Base-by-base conservation (phyloP, 495 filamentous ascomycete genomes). In the Bryoglossum gracile region DNA sequence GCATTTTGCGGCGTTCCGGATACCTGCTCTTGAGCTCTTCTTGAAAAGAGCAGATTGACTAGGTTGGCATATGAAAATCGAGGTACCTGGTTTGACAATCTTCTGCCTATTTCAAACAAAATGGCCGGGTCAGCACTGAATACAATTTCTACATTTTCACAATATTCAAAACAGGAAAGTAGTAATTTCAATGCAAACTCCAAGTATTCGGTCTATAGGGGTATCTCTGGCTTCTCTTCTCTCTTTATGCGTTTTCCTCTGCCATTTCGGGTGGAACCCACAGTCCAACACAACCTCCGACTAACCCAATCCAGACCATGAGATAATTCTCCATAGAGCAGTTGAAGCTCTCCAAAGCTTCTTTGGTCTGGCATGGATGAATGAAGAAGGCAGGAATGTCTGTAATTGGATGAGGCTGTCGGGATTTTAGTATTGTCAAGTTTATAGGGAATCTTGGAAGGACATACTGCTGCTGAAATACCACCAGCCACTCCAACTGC, bases 331-430 rank as follows among this genome's bases (percentile, higher is more conserved):
- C 69, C 25, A 78, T 74, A 33, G 69, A 68, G 52, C 76, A 71
- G 42, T 72, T 62, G 54, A 76, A 72, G 16, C 58, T 63, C 28
- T 65, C 70, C 78, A 94, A 83, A 40, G 83, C 84, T 53, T 88
- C 83, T 46, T 81, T 82, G n/a, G 87, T 83, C 61, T 85, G 77
- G 70, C 88, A 94, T 18, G 88, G 88, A 66, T 94, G 88, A 56
- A 92, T 69, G 67, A 89, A 92, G 60, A 85, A 89, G 40, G 77
- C 71, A 38, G 87, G 87, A 39, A 81, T 58, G 47, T 80, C 83
- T 48, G 79, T 84, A 35, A 81, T 65, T 38, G 88, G 88, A 73
- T 92, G 86, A 67, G 90, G 80, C 87, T 89, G 16, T 44, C 21
- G 18, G 40, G 18, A 24, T 23, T 28, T 34, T 32, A 43, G 37